Base-by-base conservation (phyloP, 208 protist genomes). In the Crithidia mellificae region DNA sequence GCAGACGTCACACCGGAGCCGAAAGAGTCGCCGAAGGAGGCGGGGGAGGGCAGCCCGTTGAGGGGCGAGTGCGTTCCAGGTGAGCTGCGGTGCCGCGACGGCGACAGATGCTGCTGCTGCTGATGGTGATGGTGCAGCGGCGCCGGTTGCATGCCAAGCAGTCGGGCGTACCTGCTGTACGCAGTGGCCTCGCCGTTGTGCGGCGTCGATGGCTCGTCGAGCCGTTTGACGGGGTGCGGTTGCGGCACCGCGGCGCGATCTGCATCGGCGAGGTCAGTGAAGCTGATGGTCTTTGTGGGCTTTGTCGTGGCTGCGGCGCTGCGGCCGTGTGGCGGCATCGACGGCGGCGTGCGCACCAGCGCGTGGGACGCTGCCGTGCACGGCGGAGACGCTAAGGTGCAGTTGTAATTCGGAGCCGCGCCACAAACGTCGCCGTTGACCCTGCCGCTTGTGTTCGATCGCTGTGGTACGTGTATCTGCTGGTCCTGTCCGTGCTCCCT, bases 1-100 rank as follows among this genome's bases (percentile, higher is more conserved):
- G 29, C 46, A 14, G 59, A 65, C 20, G 29, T 55, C 47, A 44
- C 0, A 1, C 32, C 59, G 0, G 29, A 43, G 46, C 46, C 59
- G 47, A 55, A 46, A 20, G 59, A 65, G 47, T 53, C 44, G 30
- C n/a, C 22, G 46, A 55, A 65, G 15, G 59, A 65, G 32, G 44
- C 14, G 2, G 44, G n/a, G 17, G 58, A 64, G 17, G 30, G 29
- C 34, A 55, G 14, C 4, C 46, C 29, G 2, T 2, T 19, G 11
- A 34, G 6, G 14, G n/a, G 29, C 20, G 47, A 46, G 34, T 55
- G 46, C 32, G 32, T 4, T 1, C 15, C 17, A 3, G 32, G 2
- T 7, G 46, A 43, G 19, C 34, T 65, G 59, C 34, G 59, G 30
- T 36, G 34, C 59, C 27, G 22, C 46, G 44, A 17, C 9, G 44